These are phyloP conservation scores for Heliocybe sulcata DNA, from an alignment of 1,284 basidiomycete genomes.

Conservation along the genomic window DNA sequence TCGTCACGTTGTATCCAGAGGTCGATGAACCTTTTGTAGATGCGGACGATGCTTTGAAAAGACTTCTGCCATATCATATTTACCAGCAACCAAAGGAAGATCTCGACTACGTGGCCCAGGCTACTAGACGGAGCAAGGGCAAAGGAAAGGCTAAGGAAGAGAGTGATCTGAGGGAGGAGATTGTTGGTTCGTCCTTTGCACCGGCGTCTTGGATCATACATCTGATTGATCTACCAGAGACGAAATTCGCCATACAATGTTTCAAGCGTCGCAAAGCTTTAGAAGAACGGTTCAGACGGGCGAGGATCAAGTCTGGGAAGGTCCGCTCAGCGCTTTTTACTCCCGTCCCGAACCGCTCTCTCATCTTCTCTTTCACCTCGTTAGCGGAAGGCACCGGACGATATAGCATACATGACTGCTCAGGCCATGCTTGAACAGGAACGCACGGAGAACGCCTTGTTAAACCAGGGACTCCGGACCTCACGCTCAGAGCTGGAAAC, in stretches of 20 bases:
- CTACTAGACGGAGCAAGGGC: slow-evolving; percentile 20
- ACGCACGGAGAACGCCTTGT: slow-evolving; percentile 44
- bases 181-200: slow-evolving; percentile 38
- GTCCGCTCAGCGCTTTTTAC: slow-evolving; percentile 28
- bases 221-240: slow-evolving; percentile 33
- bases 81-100: slow-evolving; percentile 69
- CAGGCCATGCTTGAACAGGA: slow-evolving; percentile 60
- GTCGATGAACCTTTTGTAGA: slow-evolving; percentile 60
- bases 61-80: slow-evolving; percentile 70
- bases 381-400: slow-evolving; percentile 51
- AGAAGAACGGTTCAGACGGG: slow-evolving; percentile 46
- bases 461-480: slow-evolving; percentile 52
- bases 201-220: slow-evolving; percentile 3
- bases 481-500: slow-evolving; percentile 59
- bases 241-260: slow-evolving; percentile 60
- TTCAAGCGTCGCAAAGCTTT: slow-evolving; percentile 47
- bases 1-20: slow-evolving; percentile 51
- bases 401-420: slow-evolving; percentile 53
- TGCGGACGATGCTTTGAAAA: slow-evolving; percentile 49
- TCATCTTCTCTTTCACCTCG: slow-evolving; percentile 8
- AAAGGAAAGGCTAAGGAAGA: slow-evolving; percentile 53
- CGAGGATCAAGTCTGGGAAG: slow-evolving; percentile 45
- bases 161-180: slow-evolving; percentile 38
- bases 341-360: slow-evolving; percentile 3
- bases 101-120: slow-evolving; percentile 23